Conservation (phyloP, 352 stramenopile genomes). For the Albugo candida region DNA sequence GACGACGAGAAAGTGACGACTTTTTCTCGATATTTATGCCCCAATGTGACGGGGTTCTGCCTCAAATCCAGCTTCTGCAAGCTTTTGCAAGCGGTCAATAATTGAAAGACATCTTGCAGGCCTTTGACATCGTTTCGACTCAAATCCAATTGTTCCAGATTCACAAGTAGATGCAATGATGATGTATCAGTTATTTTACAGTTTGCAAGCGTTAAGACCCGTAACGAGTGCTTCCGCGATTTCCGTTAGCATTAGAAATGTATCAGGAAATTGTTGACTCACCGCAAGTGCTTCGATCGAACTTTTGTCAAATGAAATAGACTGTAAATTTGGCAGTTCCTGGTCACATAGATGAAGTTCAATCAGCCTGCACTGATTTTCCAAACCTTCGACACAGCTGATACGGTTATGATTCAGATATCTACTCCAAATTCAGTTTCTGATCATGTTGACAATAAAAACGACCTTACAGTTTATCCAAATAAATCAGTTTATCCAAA, state of each 20-base stretch:
- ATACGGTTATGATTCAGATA: slow-evolving; percentile 47
- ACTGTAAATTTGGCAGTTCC: slow-evolving; percentile 5
- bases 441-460: not conserved
- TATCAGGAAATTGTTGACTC: not conserved
- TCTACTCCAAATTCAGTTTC: too few species aligned
- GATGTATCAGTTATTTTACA: slow-evolving; percentile 18
- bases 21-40: slow-evolving; percentile 46
- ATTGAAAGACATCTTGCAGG: slow-evolving; percentile 43
- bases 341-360: slow-evolving; percentile 57
- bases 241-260: not conserved
- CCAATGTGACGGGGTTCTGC: slow-evolving; percentile 27
- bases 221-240: slow-evolving; percentile 20
- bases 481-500: slow-evolving; percentile 14
- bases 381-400: slow-evolving; percentile 28
- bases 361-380: slow-evolving; percentile 18
- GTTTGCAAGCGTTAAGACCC: slow-evolving; percentile 39
- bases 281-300: slow-evolving; percentile 25
- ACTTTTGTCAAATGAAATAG: slow-evolving; percentile 27
- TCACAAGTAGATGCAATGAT: slow-evolving; percentile 14
- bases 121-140: slow-evolving; percentile 40
- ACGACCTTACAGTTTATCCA: slow-evolving; percentile 36
- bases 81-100: slow-evolving; percentile 22
- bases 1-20: slow-evolving; percentile 49
- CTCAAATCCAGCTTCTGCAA: slow-evolving; percentile 41
- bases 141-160: slow-evolving; percentile 37